These are phyloP conservation scores for Rosa hybrid DNA, from an alignment of 331 rosid genomes.

Conservation along the genomic window DNA sequence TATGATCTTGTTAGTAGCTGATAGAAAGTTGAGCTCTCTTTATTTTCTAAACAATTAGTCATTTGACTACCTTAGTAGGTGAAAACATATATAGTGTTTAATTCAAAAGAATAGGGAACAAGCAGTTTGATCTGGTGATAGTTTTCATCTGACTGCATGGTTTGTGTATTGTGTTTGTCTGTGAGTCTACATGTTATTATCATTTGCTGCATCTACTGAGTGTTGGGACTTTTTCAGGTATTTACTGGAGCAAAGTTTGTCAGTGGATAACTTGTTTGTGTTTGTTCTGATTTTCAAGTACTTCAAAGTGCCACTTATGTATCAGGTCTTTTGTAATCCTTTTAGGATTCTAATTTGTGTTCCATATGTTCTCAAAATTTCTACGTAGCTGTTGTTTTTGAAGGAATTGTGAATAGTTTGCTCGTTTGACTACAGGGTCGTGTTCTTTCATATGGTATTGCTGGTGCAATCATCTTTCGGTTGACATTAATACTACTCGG, in stretches of 20 bases:
- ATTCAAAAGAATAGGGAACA: not conserved
- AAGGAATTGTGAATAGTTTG: slow-evolving; percentile 15
- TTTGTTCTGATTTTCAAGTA: slow-evolving; percentile 88
- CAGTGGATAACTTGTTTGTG: slow-evolving; percentile 90
- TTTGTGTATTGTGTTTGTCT: slow-evolving; percentile 19
- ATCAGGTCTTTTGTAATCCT: slow-evolving; percentile 61
- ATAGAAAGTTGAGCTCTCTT: not conserved
- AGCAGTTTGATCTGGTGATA: not conserved
- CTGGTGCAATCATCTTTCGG: slow-evolving; percentile 83
- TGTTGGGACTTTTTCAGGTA: slow-evolving; percentile 52
- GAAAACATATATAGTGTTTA: not conserved
- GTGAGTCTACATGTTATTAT: not conserved
- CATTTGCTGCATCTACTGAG: slow-evolving; percentile 14
- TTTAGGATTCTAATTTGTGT: slow-evolving; percentile 20
- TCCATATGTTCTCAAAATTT: slow-evolving; percentile 9
- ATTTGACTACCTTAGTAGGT: not conserved
- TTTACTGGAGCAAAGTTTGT: slow-evolving; percentile 91
- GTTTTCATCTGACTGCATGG: not conserved
- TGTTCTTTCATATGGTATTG: slow-evolving; percentile 93
- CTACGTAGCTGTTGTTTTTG: slow-evolving; percentile 6
- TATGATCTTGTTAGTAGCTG: not conserved
- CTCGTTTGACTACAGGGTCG: slow-evolving; percentile 55
- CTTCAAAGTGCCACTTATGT: slow-evolving; percentile 80
- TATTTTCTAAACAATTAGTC: not conserved
- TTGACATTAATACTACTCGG: slow-evolving; percentile 77